Evolutionary conservation across 495 filamentous ascomycete genomes (phyloP).

Genomic region (Talaromyces proteolyticus): DNA sequence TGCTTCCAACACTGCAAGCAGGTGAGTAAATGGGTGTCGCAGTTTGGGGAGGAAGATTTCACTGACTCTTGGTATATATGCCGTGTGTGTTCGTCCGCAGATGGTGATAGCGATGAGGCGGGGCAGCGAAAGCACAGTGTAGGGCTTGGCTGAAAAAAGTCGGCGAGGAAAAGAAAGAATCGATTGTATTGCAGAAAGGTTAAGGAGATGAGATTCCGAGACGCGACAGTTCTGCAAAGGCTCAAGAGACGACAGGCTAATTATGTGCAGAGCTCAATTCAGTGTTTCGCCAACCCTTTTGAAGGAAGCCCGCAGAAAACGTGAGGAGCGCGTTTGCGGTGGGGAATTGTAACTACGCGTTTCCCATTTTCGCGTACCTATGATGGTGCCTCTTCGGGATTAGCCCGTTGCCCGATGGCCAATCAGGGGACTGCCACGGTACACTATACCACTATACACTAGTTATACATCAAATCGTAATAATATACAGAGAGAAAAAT

Average conservation of each 20-base stretch:
- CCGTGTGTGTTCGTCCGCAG: background rate
- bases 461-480: too few species aligned
- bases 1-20: slow-evolving; percentile 81
- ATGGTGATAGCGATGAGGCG: background rate
- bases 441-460: too few species aligned
- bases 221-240: too few species aligned
- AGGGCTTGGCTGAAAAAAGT: too few species aligned
- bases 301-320: background rate
- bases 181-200: background rate
- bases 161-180: background rate
- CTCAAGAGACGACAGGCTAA: too few species aligned
- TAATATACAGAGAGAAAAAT: too few species aligned
- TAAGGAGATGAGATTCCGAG: too few species aligned
- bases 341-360: background rate
- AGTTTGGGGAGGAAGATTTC: background rate
- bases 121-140: background rate
- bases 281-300: background rate
- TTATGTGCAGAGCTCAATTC: background rate
- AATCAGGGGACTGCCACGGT: too few species aligned
- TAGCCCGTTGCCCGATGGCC: too few species aligned
- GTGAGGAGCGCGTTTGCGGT: slow-evolving; percentile 3
- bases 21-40: background rate
- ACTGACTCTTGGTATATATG: background rate
- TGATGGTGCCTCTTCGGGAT: background rate
- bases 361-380: background rate